Base-by-base conservation (phyloP, 208 protist genomes). In the Acanthamoeba culbertsoni region DNA sequence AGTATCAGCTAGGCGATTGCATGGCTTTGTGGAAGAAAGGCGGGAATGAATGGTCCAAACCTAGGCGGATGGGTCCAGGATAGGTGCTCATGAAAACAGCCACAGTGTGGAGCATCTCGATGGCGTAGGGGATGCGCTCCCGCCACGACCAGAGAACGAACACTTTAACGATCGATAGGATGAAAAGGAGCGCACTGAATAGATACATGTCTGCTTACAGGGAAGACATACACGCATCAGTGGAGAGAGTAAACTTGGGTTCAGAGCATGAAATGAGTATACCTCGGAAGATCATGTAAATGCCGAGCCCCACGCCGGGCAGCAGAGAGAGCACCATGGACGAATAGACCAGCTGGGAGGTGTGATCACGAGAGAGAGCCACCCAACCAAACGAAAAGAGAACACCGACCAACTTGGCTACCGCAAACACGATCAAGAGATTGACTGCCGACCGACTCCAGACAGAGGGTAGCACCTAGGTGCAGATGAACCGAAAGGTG, bases 121-220 rank as follows among this genome's bases (percentile, higher is more conserved):
- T 31, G 23, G 84, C 84, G 0, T 42, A 91, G 35, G 84, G 84
- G 33, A 91, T 91, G 55, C 84, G 84, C 26, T 73, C 42, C 45
- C 84, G 16, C 84, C 84, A 91, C 7, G 57, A 89, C 4, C n/a
- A 73, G 16, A 57, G 18, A 4, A 40, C 18, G 12, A n/a, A 65
- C 10, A 43, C 35, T 16, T 18, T 23, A 0, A 90, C 20, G 51
- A 59, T 7, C 7, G 53, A 33, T 8, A 46, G 0, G 4, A 46
- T 12, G 31, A 68, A 90, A 35, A 68, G 23, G 0, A 65, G 2
- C 16, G 31, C 82, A 42, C 16, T 53, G 35, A 46, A 7, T 35
- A 53, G 0, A n/a, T 57, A 86, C n/a, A 40, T 31, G 10, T 35
- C 75, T 86, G 75, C 33, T 86, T 35, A 75, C 12, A 18, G 14